Evolutionary conservation across 495 filamentous ascomycete genomes (phyloP), one percentile per base, ranked within the genome.

Genomic region (Aspergillus cavernicola): DNA sequence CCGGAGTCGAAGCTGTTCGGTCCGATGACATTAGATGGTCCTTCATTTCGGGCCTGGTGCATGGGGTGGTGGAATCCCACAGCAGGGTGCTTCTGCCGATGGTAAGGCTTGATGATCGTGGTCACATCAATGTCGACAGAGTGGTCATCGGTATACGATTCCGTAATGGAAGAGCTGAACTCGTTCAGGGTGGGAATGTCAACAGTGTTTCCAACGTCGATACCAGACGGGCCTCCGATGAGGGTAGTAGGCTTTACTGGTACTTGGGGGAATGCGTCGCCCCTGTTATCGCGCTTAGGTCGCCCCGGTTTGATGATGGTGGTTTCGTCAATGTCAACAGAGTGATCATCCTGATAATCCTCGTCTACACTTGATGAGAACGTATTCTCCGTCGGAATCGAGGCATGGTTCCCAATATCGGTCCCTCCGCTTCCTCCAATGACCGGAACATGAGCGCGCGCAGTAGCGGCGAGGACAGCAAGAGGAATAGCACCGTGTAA

Each of bases 401-500:
- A 50, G 10, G 58, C 55, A 4, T 33, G 13, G 19, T 60, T 61
- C 3, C 31, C 31, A 10, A 33, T n/a, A 13, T 33, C 31, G 12
- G 11, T 13, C 4, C 24, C 24, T 4, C 24, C 9, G 4, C 4
- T 4, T 28, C 24, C 24, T 9, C 24, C 24, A 33, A 10, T n/a
- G 11, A n/a, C 31, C 6, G 31, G 28, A 8, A 58, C 58, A 59
- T 72, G 60, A 7, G 68, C 68, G 52, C 62, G 60, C 9, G 67
- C 66, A 36, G 69, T 62, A 11, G 67, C 69, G 20, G 66, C 72
- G 50, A 75, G 60, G 26, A 73, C 52, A 36, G 72, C 72, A 8
- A 75, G 55, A 5, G 72, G 67, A 41, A 75, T 69, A 41, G 68
- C 69, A 28, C 58, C 63, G 28, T 70, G 58, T 44, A 75, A 62